phyloP scores from a whole-genome alignment of 2,329 filamentous ascomycete genomes.

The Dactylellina leptospora region DNA sequence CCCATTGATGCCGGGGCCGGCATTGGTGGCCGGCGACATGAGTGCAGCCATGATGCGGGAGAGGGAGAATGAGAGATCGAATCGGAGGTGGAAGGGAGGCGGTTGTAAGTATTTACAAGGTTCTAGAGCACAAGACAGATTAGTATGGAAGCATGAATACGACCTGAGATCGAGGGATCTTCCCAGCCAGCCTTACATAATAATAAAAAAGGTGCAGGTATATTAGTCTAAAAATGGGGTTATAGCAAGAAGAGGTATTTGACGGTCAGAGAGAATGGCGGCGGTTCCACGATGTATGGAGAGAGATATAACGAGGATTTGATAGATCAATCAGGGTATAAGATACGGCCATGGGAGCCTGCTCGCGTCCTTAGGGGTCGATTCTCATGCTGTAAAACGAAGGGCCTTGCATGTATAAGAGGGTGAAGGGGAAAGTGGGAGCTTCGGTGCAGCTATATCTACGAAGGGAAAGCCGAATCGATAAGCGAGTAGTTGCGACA shows the following conservation, averaged over 20 bases:
- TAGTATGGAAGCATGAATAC: conserved; percentile 7
- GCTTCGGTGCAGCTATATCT: conserved; percentile 52
- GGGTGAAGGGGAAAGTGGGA: conserved; percentile 41
- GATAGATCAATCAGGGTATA: conserved; percentile 46
- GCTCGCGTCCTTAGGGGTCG: conserved; percentile 53
- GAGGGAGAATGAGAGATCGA: conserved; percentile 10
- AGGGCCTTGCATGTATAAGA: conserved; percentile 38
- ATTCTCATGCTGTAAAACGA: conserved; percentile 45
- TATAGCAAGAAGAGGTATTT: conserved; percentile 9
- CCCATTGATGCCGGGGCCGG: conserved; percentile 22
- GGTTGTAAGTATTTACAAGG: conserved; percentile 22
- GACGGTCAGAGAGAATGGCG: conserved; percentile 9
- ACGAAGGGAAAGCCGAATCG: conserved; percentile 53
- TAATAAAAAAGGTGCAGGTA: too few species aligned
- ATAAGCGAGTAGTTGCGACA: conserved; percentile 54
- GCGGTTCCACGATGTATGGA: conserved; percentile 19
- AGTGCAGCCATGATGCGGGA: conserved; percentile 36
- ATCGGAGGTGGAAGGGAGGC: conserved; percentile 10
- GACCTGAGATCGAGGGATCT: conserved; percentile 1
- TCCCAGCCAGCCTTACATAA: conserved; percentile 33
- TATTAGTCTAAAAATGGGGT: conserved; percentile 21
- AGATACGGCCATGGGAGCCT: conserved; percentile 48
- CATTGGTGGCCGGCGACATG: conserved; percentile 27
- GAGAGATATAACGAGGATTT: conserved; percentile 42
- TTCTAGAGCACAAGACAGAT: conserved; percentile 3